Percentiles rank a stretch among this genome's conserved stretches.
Conservation (phyloP, 805 yeast genomes). For the Ogataea haglerorum region DNA sequence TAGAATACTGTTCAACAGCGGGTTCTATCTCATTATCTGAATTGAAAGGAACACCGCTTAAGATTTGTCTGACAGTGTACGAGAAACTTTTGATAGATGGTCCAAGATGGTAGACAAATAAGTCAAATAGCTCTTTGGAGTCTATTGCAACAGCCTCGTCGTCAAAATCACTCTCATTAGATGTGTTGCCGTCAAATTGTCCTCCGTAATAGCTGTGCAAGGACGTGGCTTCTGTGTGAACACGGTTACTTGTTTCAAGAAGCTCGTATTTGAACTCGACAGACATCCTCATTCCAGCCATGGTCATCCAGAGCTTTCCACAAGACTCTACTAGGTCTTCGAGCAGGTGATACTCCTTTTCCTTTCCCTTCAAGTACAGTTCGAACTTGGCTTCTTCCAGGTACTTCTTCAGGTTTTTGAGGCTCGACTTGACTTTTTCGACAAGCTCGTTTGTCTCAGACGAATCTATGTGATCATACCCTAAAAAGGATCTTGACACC, state of each 20-base stretch:
- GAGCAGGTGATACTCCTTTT: slow-evolving; percentile 46
- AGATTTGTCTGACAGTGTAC: slow-evolving; percentile 58
- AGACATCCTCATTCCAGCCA: slow-evolving; percentile 67
- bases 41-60: slow-evolving; percentile 58
- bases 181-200: background rate
- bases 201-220: slow-evolving; percentile 11
- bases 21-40: slow-evolving; percentile 35
- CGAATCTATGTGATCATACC: slow-evolving; percentile 42
- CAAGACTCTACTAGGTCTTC: slow-evolving; percentile 49
- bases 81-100: slow-evolving; percentile 70
- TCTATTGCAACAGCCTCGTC: slow-evolving; percentile 27
- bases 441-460: slow-evolving; percentile 38
- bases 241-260: slow-evolving; percentile 30
- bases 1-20: slow-evolving; percentile 40
- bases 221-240: slow-evolving; percentile 8
- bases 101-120: slow-evolving; percentile 65
- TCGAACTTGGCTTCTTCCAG: slow-evolving; percentile 65
- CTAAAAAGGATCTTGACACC: slow-evolving; percentile 47
- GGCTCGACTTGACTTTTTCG: slow-evolving; percentile 38
- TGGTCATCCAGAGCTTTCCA: slow-evolving; percentile 48
- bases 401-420: slow-evolving; percentile 37
- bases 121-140: slow-evolving; percentile 51
- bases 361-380: slow-evolving; percentile 50
- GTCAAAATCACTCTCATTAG: slow-evolving; percentile 21
- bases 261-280: slow-evolving; percentile 64